Evolutionary conservation across 306 rosid species (phyloP), one percentile per base, ranked within the genome.

Genomic region (Quercus bicolor): DNA sequence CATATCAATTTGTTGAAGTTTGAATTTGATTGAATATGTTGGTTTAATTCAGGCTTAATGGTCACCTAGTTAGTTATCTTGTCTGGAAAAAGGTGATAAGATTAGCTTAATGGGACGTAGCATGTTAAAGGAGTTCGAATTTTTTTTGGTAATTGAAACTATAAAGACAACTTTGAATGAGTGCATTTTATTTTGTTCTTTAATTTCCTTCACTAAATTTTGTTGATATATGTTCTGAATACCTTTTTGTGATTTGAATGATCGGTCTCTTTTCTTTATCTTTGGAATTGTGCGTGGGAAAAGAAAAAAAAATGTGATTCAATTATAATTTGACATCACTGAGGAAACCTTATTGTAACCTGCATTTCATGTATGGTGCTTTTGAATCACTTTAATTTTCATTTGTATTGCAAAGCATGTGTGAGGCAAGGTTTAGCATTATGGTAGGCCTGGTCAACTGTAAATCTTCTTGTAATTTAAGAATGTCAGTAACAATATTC

Each of bases 381-480:
- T 62, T 21, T 59, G 65, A 14, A 23, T 59, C 24, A 19, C 10
- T 33, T 19, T 33, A 6, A 66, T 18, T 0, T 19, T 33, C 52
- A 18, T 66, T 34, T 33, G 52, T 26, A 28, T 34, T 18, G 52
- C 52, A 28, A 33, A 48, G 24, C 4, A 11, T 18, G 24, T 33
- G 24, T 5, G 10, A 66, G 72, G 37, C 81, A 31, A 57, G 57
- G 3, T n/a, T 29, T 53, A 53, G 66, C 55, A 18, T 77, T 26
- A 7, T 77, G 68, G 70, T 77, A 53, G 56, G 28, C 69, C 81
- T 68, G 40, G 43, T 77, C 24, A 77, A 37, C 56, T 23, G 18
- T 68, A 29, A 55, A 55, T 70, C 56, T 6, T 29, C 43, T 29
- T 64, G 70, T 68, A 52, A 31, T 68, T 21, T 52, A 61, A 68